Evolutionary conservation across 1,139 yeast genomes (phyloP), one percentile per base, ranked within the genome.

Genomic region (Saccharomyces hybrid): DNA sequence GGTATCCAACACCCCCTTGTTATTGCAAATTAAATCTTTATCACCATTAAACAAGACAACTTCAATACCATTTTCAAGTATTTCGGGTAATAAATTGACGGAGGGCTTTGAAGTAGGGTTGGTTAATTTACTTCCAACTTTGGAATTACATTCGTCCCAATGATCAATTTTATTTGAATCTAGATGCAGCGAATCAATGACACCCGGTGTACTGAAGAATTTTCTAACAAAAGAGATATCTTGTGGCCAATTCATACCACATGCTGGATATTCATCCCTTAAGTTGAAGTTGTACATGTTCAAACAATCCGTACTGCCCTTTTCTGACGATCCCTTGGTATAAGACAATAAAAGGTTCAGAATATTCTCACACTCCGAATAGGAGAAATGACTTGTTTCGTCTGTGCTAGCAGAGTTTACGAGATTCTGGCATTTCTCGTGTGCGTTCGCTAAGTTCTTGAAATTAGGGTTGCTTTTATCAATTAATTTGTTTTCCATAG

Each of bases 171-270:
- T 54, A 48, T 60, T 60, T 3, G 64, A 55, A 34, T 73, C 70
- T 60, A 86, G 68, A 68, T 86, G 82, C 62, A 93, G 73, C 4
- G 85, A 79, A 29, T 72, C 65, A 66, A 81, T 78, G 16, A 88
- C 93, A 1, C 78, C 78, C 0, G 75, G 73, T 1, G 72, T 67
- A 26, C 79, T 74, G 57, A 93, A 77, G 65, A 87, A 93, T 8
- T 82, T 79, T 0, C 78, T 73, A 11, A 90, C 83, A 50, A 73
- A 62, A 0, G 71, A 73, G 59, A 91, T 74, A 60, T 83, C 93
- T 26, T 80, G 80, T 0, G 99, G 99, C 99, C 99, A 93, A 67
- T 87, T 86, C 82, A 83, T 78, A 4, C 99, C 99, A 72, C 99
- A 93, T 0, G 87, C 74, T 0, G 98, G 97, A 62, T 74, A 89